Base-by-base conservation (phyloP, 805 yeast genomes). In the Alloascoidea hylecoeti region DNA sequence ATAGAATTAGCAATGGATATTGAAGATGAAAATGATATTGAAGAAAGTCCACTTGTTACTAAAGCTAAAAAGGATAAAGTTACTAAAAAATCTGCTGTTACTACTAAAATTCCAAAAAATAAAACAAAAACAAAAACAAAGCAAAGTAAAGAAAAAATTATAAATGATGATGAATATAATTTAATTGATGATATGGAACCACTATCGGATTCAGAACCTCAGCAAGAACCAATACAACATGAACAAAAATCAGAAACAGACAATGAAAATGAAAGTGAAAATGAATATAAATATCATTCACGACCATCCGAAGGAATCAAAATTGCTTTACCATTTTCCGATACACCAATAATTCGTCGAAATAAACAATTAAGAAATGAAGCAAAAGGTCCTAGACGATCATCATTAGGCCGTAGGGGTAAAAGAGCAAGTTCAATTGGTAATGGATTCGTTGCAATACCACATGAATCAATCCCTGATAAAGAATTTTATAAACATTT, bases 341-440 rank as follows among this genome's bases (percentile, higher is more conserved):
- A 61, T 38, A 53, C 66, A 1, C 67, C 67, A 4, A 51, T 59
- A 38, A 57, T 57, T 27, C 50, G 52, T 36, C 46, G 59, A 44
- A 60, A 60, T 43, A 56, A 62, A 38, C 51, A 54, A 37, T 35
- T 55, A 19, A 47, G 61, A 33, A 47, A 48, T 16, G 49, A 44
- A 12, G 48, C 42, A 34, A 39, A 44, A 36, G 48, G 42, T 4
- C 38, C 42, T 17, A 41, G 54, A 17, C 41, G 54, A 9, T 49
- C 53, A 17, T 41, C 52, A 37, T 45, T 50, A 33, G 56, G 55
- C 35, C 59, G 49, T 38, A 59, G 92, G 23, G 92, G 92, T 4
- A 78, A 77, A 47, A 56, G 92, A 18, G 70, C 76, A 2, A 79
- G 82, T 49, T 76, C 86, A 0, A 69, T 80, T 4, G 86, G 88